Percentiles rank a stretch among this genome's conserved stretches.
These are phyloP conservation scores for Rubroboletus satanas DNA, from an alignment of 768 basidiomycete species.

Conservation along the genomic window DNA sequence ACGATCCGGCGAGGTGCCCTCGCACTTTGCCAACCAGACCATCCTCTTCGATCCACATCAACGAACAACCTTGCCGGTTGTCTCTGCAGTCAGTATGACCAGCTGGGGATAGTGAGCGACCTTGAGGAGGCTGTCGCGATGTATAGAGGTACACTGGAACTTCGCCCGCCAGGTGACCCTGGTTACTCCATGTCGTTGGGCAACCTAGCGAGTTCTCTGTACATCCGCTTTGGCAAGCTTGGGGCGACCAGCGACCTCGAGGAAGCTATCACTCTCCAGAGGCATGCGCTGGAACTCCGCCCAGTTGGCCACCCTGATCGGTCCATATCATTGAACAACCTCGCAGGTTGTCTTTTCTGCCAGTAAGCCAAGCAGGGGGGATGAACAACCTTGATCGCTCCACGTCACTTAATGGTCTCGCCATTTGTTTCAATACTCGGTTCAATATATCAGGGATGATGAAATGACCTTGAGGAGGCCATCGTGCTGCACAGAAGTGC, in stretches of 20 bases:
- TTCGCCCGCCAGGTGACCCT: too few species aligned
- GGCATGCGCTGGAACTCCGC: slow-evolving; percentile 3
- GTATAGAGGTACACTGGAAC: too few species aligned
- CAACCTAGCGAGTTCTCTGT: slow-evolving; percentile 1
- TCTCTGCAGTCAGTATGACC: background rate
- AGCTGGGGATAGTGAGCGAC: too few species aligned
- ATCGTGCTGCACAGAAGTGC: background rate
- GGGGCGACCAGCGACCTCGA: slow-evolving; percentile 11
- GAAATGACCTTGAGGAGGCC: background rate
- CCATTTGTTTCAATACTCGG: slow-evolving; percentile 4
- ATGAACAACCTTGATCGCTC: slow-evolving; percentile 3
- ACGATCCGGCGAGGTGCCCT: background rate
- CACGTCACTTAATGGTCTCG: slow-evolving; percentile 14
- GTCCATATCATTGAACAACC: slow-evolving; percentile 10
- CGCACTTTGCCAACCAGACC: background rate
- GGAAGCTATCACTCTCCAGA: slow-evolving; percentile 12
- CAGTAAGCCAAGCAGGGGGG: background rate
- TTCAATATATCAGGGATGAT: background rate
- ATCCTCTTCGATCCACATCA: background rate
- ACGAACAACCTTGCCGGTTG: background rate
- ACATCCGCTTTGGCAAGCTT: background rate
- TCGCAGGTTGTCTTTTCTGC: slow-evolving; percentile 10
- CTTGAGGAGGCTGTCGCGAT: too few species aligned
- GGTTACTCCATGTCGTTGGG: background rate
- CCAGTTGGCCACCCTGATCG: slow-evolving; percentile 9